Conservation (phyloP, 1,284 basidiomycete species). For the Austroboletus niveus region DNA sequence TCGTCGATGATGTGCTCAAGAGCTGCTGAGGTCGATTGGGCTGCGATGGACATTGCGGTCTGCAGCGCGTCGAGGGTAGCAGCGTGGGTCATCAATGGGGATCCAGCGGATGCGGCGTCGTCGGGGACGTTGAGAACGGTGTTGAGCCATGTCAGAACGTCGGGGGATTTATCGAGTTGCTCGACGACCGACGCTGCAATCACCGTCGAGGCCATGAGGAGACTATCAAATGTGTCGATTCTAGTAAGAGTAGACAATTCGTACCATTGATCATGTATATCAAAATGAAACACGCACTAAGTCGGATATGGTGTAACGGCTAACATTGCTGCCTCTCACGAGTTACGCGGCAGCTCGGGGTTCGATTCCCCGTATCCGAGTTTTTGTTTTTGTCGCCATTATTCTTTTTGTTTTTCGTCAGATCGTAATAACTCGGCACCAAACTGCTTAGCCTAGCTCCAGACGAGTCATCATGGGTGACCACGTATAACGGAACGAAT, state of each 20-base stretch:
- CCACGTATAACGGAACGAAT: too few relatives aligned
- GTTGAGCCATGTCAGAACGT: slow-evolving; percentile 68
- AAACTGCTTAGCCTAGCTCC: too few relatives aligned
- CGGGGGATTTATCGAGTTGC: slow-evolving; percentile 41
- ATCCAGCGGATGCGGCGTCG: slow-evolving; percentile 21
- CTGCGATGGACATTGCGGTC: slow-evolving; percentile 74
- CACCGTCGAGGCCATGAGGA: slow-evolving; percentile 23
- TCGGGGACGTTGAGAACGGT: slow-evolving; percentile 44
- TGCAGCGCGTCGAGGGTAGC: slow-evolving; percentile 42
- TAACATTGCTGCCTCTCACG: slow-evolving; percentile 68
- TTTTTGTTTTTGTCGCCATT: slow-evolving; percentile 4
- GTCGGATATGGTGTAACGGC: slow-evolving; percentile 70
- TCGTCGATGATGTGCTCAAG: slow-evolving; percentile 89
- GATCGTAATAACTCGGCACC: too few relatives aligned
- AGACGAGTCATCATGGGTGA: too few relatives aligned
- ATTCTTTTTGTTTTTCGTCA: too few relatives aligned
- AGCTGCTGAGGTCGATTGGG: slow-evolving; percentile 80
- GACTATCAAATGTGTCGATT: background rate
- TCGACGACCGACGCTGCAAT: slow-evolving; percentile 29
- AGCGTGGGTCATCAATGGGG: slow-evolving; percentile 14
- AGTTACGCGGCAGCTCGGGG: slow-evolving; percentile 54
- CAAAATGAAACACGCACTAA: too few relatives aligned
- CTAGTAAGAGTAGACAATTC: too few relatives aligned
- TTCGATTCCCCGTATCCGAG: slow-evolving; percentile 60
- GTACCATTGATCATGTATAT: too few relatives aligned